Conservation (phyloP, 2,329 filamentous ascomycete species). For the Ceratocystis ficicola region DNA sequence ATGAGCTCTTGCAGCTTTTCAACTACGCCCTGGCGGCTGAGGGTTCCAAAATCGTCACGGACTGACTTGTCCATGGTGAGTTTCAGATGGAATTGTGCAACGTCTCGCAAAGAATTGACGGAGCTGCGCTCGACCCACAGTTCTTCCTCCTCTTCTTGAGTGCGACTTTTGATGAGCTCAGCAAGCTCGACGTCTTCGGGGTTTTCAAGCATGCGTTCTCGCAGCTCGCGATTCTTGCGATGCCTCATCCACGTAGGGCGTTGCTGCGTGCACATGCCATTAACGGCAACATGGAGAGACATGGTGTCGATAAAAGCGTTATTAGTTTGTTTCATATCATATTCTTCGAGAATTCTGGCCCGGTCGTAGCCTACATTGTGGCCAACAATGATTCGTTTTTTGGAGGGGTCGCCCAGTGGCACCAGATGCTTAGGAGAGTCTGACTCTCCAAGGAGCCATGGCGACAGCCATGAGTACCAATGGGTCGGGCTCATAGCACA, state of each 20-base stretch:
- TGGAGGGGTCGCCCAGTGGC: slow-evolving; percentile 65
- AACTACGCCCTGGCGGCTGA: slow-evolving; percentile 59
- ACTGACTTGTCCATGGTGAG: slow-evolving; percentile 82
- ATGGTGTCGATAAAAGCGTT: slow-evolving; percentile 93
- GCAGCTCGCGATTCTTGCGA: slow-evolving; percentile 73
- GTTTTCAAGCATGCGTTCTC: slow-evolving; percentile 64
- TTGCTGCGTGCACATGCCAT: slow-evolving; percentile 97
- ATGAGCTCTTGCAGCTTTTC: slow-evolving; percentile 68
- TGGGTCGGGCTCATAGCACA: slow-evolving; percentile 79
- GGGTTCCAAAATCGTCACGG: slow-evolving; percentile 73
- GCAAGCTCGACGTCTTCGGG: slow-evolving; percentile 60
- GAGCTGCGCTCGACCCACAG: slow-evolving; percentile 92
- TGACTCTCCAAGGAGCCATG: slow-evolving; percentile 80
- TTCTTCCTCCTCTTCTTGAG: slow-evolving; percentile 78
- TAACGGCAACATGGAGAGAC: slow-evolving; percentile 94
- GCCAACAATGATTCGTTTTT: slow-evolving; percentile 69
- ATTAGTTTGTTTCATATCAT: slow-evolving; percentile 65
- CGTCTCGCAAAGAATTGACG: slow-evolving; percentile 85
- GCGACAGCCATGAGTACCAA: slow-evolving; percentile 97
- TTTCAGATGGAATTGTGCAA: slow-evolving; percentile 90
- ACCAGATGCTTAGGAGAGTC: slow-evolving; percentile 68
- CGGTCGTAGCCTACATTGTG: slow-evolving; percentile 96
- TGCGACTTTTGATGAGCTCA: slow-evolving; percentile 54
- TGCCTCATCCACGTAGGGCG: slow-evolving; percentile 96
- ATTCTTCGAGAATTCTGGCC: slow-evolving; percentile 79